Evolutionary conservation across 257 asterid species (phyloP), one percentile per base, ranked within the genome.

Genomic region (Eustoma russellianum): DNA sequence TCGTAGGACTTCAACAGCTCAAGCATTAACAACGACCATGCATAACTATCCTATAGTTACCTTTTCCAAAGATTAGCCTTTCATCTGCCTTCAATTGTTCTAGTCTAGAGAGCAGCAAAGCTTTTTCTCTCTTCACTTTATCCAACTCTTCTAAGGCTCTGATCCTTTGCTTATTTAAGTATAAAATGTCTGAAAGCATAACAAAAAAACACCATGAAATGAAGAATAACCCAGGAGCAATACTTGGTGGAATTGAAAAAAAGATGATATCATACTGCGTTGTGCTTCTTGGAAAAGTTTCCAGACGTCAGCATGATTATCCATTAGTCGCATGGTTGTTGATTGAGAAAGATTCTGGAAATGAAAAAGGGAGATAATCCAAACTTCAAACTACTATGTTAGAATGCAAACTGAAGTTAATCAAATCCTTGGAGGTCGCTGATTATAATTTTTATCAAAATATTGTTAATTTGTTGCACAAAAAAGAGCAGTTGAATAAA

Each of bases 221-320:
- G 30, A 24, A 24, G 3, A 24, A 24, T 24, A 24, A 4, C 30
- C 30, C 28, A 3, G 30, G 30, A 24, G 30, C 30, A 24, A 48
- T 17, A 40, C 8, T 7, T 16, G 9, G 18, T 14, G 15, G 17
- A 52, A 50, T 6, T 46, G 5, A 35, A 46, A 33, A 13, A 30
- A 50, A 34, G 40, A 33, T 44, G 48, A 41, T 35, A 18, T 66
- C 86, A 47, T 58, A 83, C 96, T 87, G 61, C 63, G 76, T 62
- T 83, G 88, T 54, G 96, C 96, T 74, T 87, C 85, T 66, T 56
- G 66, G 59, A 83, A 87, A 59, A 87, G 83, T 64, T 74, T 45
- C 96, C 88, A 75, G 51, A 87, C 63, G 66, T 79, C 85, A 60
- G 41, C 67, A 34, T 28, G 77, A 61, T 77, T 83, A 63, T 65